Conservation (phyloP, 164 flowering plant genomes). For the Nelumbo lutea region DNA sequence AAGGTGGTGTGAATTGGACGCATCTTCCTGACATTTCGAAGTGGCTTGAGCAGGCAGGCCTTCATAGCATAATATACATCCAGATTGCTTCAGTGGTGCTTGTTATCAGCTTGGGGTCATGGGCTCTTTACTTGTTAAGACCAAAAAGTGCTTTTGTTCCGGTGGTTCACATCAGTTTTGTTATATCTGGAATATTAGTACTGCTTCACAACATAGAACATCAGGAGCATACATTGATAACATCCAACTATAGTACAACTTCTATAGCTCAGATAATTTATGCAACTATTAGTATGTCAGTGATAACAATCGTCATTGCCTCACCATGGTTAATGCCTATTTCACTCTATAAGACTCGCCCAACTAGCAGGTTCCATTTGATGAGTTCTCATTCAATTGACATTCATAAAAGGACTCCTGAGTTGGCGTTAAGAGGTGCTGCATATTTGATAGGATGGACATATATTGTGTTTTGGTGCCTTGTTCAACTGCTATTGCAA, state of each 20-base stretch:
- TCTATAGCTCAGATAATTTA: constrained; percentile 46
- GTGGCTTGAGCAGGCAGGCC: constrained; percentile 66
- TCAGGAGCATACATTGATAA: constrained; percentile 25
- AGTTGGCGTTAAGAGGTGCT: constrained; percentile 33
- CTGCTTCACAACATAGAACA: constrained; percentile 36
- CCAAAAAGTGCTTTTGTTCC: constrained; percentile 24
- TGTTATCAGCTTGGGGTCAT: constrained; percentile 35
- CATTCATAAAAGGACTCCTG: constrained; percentile 8
- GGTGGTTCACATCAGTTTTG: constrained; percentile 32
- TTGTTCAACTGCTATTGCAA: constrained; percentile 82
- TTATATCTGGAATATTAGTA: constrained; percentile 44
- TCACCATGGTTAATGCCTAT: constrained; percentile 70
- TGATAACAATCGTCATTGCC: constrained; percentile 27
- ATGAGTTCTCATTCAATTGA: constrained; percentile 20
- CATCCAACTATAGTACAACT: constrained; percentile 37
- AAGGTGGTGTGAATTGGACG: constrained; percentile 98
- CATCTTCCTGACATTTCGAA: constrained; percentile 90
- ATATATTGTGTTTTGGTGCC: constrained; percentile 65
- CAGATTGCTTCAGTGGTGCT: constrained; percentile 45
- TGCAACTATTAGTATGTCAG: constrained; percentile 33
- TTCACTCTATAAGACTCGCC: constrained; percentile 5
- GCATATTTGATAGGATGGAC: constrained; percentile 56
- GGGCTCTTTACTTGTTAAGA: constrained; percentile 26
- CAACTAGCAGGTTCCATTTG: constrained; percentile 7
- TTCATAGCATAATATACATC: constrained; percentile 28